Conservation (phyloP, 1,284 basidiomycete species). For the Ganoderma leucocontextum region DNA sequence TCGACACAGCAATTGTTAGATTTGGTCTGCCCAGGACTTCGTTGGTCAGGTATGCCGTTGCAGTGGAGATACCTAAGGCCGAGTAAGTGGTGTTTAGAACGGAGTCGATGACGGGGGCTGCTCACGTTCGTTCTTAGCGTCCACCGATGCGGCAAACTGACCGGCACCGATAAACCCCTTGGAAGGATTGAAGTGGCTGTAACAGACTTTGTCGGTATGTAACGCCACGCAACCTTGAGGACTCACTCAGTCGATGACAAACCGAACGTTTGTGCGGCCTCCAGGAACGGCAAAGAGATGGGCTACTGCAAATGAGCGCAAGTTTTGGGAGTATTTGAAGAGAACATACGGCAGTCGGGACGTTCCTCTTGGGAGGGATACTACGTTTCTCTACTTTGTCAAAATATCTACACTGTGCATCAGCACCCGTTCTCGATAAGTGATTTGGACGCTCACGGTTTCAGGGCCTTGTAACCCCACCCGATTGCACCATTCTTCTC, state of each 20-base stretch:
- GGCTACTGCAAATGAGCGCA: too few species aligned
- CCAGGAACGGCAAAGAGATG: slow-evolving; percentile 13
- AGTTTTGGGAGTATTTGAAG: too few species aligned
- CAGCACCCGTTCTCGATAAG: background rate
- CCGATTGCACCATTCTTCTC: slow-evolving; percentile 45
- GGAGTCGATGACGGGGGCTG: background rate
- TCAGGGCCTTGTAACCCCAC: slow-evolving; percentile 47
- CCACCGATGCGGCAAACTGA: slow-evolving; percentile 39
- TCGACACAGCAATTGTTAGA: slow-evolving; percentile 49
- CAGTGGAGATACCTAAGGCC: slow-evolving; percentile 46
- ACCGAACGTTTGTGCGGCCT: slow-evolving; percentile 35
- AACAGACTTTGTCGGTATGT: too few species aligned
- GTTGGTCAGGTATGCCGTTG: slow-evolving; percentile 48
- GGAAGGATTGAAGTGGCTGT: slow-evolving; percentile 42
- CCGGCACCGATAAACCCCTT: slow-evolving; percentile 39
- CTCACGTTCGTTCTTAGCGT: slow-evolving; percentile 42
- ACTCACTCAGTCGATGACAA: slow-evolving; percentile 37
- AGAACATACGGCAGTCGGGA: background rate
- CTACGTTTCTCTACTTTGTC: slow-evolving; percentile 37
- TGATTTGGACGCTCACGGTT: slow-evolving; percentile 35
- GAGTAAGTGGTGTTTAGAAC: background rate
- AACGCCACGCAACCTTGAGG: background rate
- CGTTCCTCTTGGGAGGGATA: slow-evolving; percentile 24
- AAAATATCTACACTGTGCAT: slow-evolving; percentile 40
- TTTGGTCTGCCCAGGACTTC: slow-evolving; percentile 48